Conservation (phyloP, 2,329 filamentous ascomycete genomes). For the Ophiognomonia clavigignenti-juglandacearum region DNA sequence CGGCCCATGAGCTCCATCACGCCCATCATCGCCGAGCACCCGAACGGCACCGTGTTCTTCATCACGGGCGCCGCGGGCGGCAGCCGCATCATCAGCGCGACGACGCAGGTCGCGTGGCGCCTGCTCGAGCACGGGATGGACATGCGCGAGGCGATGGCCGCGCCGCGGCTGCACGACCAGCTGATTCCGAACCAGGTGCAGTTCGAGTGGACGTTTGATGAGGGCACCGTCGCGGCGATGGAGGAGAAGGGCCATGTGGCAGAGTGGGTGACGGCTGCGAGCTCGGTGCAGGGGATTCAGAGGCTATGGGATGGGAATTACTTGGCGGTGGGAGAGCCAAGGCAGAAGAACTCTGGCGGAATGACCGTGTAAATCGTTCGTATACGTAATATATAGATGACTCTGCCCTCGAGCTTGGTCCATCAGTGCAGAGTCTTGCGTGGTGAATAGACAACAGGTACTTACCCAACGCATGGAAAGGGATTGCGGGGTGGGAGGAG, state of each 20-base stretch:
- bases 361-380: slow-evolving; percentile 46
- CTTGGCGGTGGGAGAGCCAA: slow-evolving; percentile 78
- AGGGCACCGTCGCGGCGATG: slow-evolving; percentile 64
- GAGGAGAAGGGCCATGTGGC: slow-evolving; percentile 66
- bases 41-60: slow-evolving; percentile 65
- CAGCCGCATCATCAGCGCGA: slow-evolving; percentile 77
- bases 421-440: no score
- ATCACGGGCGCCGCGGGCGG: slow-evolving; percentile 76
- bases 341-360: slow-evolving; percentile 70
- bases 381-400: no score
- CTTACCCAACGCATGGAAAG: no score
- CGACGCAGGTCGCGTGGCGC: slow-evolving; percentile 71
- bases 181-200: slow-evolving; percentile 62
- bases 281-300: slow-evolving; percentile 69
- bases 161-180: slow-evolving; percentile 78
- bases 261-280: slow-evolving; percentile 61
- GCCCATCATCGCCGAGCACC: slow-evolving; percentile 68
- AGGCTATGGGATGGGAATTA: slow-evolving; percentile 61
- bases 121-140: slow-evolving; percentile 65
- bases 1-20: slow-evolving; percentile 79
- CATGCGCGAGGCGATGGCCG: slow-evolving; percentile 56
- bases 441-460: no score
- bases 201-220: slow-evolving; percentile 72
- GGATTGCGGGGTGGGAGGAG: no score
- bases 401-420: no score